Evolutionary conservation across 2,329 filamentous ascomycete species (phyloP).

Genomic region (Colletotrichum truncatum): DNA sequence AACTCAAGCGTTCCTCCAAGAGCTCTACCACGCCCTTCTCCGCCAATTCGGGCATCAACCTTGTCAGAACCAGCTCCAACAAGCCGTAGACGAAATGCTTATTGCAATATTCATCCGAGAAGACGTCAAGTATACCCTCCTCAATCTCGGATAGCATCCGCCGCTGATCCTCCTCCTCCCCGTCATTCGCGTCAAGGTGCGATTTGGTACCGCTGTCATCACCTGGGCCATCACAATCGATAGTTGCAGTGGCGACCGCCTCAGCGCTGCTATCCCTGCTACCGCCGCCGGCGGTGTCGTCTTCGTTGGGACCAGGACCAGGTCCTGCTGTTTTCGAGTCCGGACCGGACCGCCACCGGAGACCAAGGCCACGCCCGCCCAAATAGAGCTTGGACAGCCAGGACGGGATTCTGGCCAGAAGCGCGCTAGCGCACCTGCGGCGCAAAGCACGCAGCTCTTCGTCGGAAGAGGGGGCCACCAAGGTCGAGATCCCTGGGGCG

Average conservation of each 20-base stretch:
- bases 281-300: background rate
- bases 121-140: slow-evolving; percentile 73
- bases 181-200: slow-evolving; percentile 32
- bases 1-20: slow-evolving; percentile 74
- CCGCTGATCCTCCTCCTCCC: slow-evolving; percentile 52
- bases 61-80: slow-evolving; percentile 83
- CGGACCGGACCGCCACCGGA: slow-evolving; percentile 34
- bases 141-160: slow-evolving; percentile 68
- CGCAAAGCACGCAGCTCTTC: slow-evolving; percentile 70
- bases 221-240: slow-evolving; percentile 29
- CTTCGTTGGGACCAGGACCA: slow-evolving; percentile 10
- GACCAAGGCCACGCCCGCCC: slow-evolving; percentile 48
- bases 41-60: slow-evolving; percentile 84
- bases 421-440: slow-evolving; percentile 71
- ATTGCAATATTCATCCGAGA: slow-evolving; percentile 88
- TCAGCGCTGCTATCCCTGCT: slow-evolving; percentile 33
- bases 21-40: slow-evolving; percentile 77
- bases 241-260: slow-evolving; percentile 32
- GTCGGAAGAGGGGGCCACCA: slow-evolving; percentile 68
- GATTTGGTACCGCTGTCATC: slow-evolving; percentile 32
- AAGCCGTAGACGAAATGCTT: slow-evolving; percentile 88
- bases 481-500: slow-evolving; percentile 70
- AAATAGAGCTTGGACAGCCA: slow-evolving; percentile 61
- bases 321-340: slow-evolving; percentile 1
- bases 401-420: slow-evolving; percentile 59